A percentile compares a stretch with the other conserved stretches of the same genome.
phyloP scores from a whole-genome alignment of 139 green algal species.

The Edaphochlamys debaryana region DNA sequence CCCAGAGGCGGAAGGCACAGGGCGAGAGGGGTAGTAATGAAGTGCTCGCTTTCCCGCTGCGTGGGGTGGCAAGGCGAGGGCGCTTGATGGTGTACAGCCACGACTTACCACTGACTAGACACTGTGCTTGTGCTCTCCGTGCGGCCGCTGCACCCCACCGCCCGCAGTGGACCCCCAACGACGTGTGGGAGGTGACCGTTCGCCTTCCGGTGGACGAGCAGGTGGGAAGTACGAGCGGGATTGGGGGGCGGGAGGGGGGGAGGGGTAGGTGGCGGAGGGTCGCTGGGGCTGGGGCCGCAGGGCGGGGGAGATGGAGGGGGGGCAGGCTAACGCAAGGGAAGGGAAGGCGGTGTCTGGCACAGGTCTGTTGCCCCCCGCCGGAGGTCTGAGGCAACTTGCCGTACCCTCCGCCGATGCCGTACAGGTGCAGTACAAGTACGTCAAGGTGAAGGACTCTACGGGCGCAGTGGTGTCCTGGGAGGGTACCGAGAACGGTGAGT shows the following conservation, averaged over 20 bases:
- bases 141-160: too few species aligned
- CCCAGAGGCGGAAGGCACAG: background rate
- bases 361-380: too few species aligned
- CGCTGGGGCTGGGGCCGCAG: background rate
- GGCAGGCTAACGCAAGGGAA: background rate
- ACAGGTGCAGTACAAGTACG: background rate
- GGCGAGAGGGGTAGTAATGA: too few species aligned
- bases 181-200: slow-evolving; percentile 19
- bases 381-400: too few species aligned
- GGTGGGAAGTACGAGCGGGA: slow-evolving; percentile 17
- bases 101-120: too few species aligned
- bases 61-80: too few species aligned
- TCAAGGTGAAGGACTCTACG: background rate
- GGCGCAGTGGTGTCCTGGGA: background rate
- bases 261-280: too few species aligned
- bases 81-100: too few species aligned
- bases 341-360: too few species aligned
- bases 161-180: slow-evolving; percentile 19
- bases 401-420: too few species aligned
- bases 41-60: too few species aligned
- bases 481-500: background rate
- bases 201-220: slow-evolving; percentile 22
- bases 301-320: background rate
- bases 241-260: too few species aligned
- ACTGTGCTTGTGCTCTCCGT: background rate